Evolutionary conservation across 2,329 filamentous ascomycete genomes (phyloP).

Genomic region (Sclerotinia nivalis): DNA sequence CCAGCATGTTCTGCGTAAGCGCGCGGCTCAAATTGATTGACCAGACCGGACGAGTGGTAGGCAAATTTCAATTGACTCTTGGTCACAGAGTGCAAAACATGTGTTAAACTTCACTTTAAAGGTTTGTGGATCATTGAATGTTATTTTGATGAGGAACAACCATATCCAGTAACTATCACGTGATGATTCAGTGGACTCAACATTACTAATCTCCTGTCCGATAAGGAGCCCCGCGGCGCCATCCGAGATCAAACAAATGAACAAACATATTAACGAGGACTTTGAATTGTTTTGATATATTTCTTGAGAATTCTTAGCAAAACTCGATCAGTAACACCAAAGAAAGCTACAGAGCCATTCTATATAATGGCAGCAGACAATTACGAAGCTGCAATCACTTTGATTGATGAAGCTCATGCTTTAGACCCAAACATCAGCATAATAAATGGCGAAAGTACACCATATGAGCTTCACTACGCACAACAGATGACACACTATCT

Average conservation of each 20-base stretch:
- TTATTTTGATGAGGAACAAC: neutral
- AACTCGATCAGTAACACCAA: neutral
- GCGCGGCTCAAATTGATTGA: neutral
- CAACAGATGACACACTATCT: slow-evolving; percentile 78
- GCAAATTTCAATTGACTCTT: no score
- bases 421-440: slow-evolving; percentile 62
- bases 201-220: no score
- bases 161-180: neutral
- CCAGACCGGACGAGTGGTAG: neutral
- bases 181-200: no score
- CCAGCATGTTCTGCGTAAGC: neutral
- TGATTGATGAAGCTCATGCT: slow-evolving; percentile 74
- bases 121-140: no score
- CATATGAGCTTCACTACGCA: slow-evolving; percentile 83
- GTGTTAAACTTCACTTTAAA: neutral
- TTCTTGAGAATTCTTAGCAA: neutral
- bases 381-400: slow-evolving; percentile 56
- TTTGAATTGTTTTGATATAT: neutral
- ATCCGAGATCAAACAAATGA: neutral
- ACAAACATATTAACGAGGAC: neutral
- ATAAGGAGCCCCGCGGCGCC: no score
- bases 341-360: neutral
- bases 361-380: slow-evolving; percentile 25
- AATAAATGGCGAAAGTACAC: slow-evolving; percentile 48
- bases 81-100: neutral